These are phyloP conservation scores for Diaporthe sp. DNA, from an alignment of 2,329 filamentous ascomycete species.

Conservation along the genomic window DNA sequence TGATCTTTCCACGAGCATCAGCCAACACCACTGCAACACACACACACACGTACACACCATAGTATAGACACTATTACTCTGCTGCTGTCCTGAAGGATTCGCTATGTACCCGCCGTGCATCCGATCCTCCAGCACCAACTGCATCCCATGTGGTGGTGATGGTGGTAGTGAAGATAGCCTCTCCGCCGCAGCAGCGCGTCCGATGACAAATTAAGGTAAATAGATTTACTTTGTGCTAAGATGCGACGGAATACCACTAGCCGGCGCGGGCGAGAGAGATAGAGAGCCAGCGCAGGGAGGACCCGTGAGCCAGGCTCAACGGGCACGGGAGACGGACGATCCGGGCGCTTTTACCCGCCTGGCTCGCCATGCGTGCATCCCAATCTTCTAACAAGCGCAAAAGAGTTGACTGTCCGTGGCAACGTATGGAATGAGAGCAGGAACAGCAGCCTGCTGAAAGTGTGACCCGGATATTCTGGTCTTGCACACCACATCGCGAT, in stretches of 20 bases:
- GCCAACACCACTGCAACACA: neutral
- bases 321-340: constrained; percentile 18
- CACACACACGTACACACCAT: neutral
- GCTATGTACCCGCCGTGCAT: neutral
- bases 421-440: no score
- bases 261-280: constrained; percentile 16
- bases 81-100: constrained; percentile 1
- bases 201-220: neutral
- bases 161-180: neutral
- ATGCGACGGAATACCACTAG: constrained; percentile 8
- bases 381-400: no score
- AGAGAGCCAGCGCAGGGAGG: constrained; percentile 12
- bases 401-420: neutral
- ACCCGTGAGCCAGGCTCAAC: neutral
- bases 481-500: neutral
- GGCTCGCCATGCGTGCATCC: neutral
- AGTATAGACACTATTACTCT: neutral
- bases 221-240: constrained; percentile 14
- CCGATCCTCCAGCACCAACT: constrained; percentile 5
- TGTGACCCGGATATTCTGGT: neutral
- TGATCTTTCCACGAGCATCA: neutral
- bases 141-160: neutral
- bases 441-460: neutral
- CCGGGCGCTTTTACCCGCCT: neutral
- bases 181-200: neutral